These are phyloP conservation scores for Hemileccinum impolitum DNA, from an alignment of 768 basidiomycete genomes.

Conservation along the genomic window DNA sequence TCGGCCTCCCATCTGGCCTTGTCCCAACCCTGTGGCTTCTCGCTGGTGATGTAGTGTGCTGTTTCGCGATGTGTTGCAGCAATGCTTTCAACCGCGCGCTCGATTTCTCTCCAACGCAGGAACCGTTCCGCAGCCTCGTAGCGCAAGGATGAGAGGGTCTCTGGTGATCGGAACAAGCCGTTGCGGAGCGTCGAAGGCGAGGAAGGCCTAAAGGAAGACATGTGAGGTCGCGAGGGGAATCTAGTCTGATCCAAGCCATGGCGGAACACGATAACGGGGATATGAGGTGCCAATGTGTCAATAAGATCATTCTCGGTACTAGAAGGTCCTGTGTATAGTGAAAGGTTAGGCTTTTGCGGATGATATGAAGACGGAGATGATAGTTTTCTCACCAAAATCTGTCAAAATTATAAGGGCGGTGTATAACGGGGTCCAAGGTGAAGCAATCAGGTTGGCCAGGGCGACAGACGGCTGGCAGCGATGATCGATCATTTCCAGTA, in stretches of 20 bases:
- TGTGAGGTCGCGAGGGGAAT: conserved; percentile 31
- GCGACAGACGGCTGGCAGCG: conserved; percentile 48
- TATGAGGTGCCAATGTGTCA: conserved; percentile 46
- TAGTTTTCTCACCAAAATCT: conserved; percentile 39
- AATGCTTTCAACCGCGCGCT: conserved; percentile 49
- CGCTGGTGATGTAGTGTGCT: conserved; percentile 12
- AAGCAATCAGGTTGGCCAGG: conserved; percentile 53
- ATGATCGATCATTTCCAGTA: conserved; percentile 53
- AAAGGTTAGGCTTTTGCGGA: conserved; percentile 3
- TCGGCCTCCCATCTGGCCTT: conserved; percentile 66
- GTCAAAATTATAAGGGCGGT: conserved; percentile 57
- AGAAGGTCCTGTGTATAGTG: conserved; percentile 23
- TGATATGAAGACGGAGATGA: conserved; percentile 2
- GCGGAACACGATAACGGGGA: conserved; percentile 57
- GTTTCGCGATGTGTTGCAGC: conserved; percentile 30
- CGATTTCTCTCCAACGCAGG: conserved; percentile 69
- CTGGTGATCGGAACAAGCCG: conserved; percentile 64
- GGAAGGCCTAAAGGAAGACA: conserved; percentile 57
- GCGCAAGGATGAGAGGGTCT: conserved; percentile 53
- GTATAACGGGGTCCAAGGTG: conserved; percentile 55
- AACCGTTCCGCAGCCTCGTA: conserved; percentile 68
- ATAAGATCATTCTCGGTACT: conserved; percentile 44
- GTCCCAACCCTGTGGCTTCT: conserved; percentile 43
- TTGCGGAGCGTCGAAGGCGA: conserved; percentile 49
- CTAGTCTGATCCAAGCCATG: conserved; percentile 33